Evolutionary conservation across 2,329 filamentous ascomycete species (phyloP).

Genomic region (Aspergillus brunneoviolaceus): DNA sequence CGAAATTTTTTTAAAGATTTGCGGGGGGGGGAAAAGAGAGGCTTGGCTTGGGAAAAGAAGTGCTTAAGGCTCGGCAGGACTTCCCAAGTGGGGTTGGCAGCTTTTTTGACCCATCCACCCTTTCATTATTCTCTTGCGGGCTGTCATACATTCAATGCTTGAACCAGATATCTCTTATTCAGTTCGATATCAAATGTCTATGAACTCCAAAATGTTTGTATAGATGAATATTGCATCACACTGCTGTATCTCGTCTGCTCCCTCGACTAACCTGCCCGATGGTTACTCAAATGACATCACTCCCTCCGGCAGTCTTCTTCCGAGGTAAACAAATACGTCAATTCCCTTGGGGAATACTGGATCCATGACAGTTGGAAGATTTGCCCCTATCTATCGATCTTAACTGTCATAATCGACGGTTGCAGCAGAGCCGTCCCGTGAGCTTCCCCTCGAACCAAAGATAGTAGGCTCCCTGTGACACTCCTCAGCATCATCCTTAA

Average conservation of each 20-base stretch:
- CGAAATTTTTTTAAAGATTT: conserved; percentile 15
- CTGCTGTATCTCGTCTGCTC: not conserved
- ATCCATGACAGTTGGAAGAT: too few relatives aligned
- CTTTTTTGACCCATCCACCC: not conserved
- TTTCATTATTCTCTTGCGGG: too few relatives aligned
- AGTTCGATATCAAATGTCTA: not conserved
- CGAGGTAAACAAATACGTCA: not conserved
- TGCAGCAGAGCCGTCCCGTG: too few relatives aligned
- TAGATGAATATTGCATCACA: not conserved
- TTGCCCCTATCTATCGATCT: too few relatives aligned
- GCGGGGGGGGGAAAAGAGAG: not conserved
- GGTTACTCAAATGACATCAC: not conserved
- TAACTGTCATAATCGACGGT: too few relatives aligned
- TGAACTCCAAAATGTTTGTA: not conserved
- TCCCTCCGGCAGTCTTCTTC: not conserved
- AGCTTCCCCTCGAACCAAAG: too few relatives aligned
- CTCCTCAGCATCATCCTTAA: not conserved
- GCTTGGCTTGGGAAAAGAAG: too few relatives aligned
- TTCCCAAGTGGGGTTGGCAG: conserved; percentile 26
- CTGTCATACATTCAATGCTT: too few relatives aligned
- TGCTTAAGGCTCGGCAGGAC: conserved; percentile 31
- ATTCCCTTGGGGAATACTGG: not conserved
- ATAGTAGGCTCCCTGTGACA: too few relatives aligned
- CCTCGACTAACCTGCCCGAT: not conserved
- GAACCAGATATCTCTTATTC: not conserved